Conservation (phyloP, 2,329 filamentous ascomycete genomes). For the Ramularia collo-cygni region DNA sequence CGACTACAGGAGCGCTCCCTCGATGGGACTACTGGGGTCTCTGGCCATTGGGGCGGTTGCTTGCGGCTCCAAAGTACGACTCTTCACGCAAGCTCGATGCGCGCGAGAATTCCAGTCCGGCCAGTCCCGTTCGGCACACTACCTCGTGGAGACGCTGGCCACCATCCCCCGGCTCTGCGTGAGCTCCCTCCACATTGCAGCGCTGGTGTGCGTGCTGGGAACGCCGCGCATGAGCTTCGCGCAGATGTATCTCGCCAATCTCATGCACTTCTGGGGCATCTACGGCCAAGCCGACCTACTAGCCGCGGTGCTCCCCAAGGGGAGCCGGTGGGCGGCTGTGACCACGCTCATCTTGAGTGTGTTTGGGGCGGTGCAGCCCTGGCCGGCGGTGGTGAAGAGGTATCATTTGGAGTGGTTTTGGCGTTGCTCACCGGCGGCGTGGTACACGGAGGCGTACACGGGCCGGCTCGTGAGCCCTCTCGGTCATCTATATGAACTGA, state of each 20-base stretch:
- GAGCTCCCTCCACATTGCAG: conserved; percentile 50
- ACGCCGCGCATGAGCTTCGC: conserved; percentile 46
- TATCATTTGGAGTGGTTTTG: conserved; percentile 51
- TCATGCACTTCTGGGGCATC: conserved; percentile 53
- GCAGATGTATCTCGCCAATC: conserved; percentile 44
- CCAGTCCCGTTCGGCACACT: conserved; percentile 51
- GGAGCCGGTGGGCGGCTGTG: conserved; percentile 52
- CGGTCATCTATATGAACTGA: conserved; percentile 45
- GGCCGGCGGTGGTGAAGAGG: conserved; percentile 36
- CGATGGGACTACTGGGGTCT: conserved; percentile 47
- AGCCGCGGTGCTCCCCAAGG: conserved; percentile 50
- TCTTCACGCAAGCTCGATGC: conserved; percentile 51
- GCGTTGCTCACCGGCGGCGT: conserved; percentile 48
- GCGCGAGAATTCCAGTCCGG: conserved; percentile 52
- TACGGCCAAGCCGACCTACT: conserved; percentile 49
- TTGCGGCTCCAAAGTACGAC: conserved; percentile 48
- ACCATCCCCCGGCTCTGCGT: conserved; percentile 47
- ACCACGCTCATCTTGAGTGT: conserved; percentile 48
- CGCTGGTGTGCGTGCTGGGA: conserved; percentile 44
- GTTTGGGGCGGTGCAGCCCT: conserved; percentile 47
- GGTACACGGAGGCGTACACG: conserved; percentile 53
- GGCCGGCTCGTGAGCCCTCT: conserved; percentile 46
- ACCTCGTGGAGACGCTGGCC: conserved; percentile 48
- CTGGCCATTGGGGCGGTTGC: conserved; percentile 52
- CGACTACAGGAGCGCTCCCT: conserved; percentile 45